Percentiles rank a stretch among this genome's conserved stretches.
Conservation (phyloP, 345 rosid species). For the Euphorbia tirucalli region DNA sequence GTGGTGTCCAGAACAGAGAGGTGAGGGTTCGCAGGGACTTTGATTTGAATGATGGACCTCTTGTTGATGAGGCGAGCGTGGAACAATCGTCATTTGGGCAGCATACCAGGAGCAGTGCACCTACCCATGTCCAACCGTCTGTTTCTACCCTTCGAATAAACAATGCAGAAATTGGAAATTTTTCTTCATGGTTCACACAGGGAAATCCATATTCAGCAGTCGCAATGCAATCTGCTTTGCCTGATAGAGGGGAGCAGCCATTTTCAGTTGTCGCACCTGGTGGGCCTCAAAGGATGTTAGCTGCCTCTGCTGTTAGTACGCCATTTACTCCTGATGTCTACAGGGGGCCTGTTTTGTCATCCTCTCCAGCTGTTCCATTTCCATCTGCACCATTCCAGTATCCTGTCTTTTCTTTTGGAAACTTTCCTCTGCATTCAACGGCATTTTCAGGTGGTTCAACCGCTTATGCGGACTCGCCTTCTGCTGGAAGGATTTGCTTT, state of each 20-base stretch:
- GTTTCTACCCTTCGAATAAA: conserved; percentile 49
- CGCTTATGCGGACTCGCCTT: conserved; percentile 61
- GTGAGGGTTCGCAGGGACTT: conserved; percentile 53
- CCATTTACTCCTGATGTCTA: conserved; percentile 57
- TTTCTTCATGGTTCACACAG: conserved; percentile 66
- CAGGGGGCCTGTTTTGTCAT: conserved; percentile 64
- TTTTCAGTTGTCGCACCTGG: conserved; percentile 51
- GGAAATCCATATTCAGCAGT: conserved; percentile 55
- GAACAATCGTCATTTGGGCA: conserved; percentile 51
- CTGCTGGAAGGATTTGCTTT: conserved; percentile 60
- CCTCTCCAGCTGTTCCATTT: conserved; percentile 75
- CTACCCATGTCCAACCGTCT: conserved; percentile 43
- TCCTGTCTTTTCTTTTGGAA: conserved; percentile 59
- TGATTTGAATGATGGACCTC: conserved; percentile 87
- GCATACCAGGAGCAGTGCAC: conserved; percentile 38
- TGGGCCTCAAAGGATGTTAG: conserved; percentile 64
- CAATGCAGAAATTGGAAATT: conserved; percentile 48
- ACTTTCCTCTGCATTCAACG: conserved; percentile 57
- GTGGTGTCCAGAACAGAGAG: conserved; percentile 37
- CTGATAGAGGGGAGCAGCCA: conserved; percentile 69
- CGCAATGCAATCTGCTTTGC: conserved; percentile 52
- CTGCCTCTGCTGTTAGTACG: conserved; percentile 49
- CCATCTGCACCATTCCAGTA: conserved; percentile 67
- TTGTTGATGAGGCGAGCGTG: conserved; percentile 46
- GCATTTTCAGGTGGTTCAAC: conserved; percentile 68